phyloP scores from a whole-genome alignment of 257 asterid genomes.

The Jasminum sambac region DNA sequence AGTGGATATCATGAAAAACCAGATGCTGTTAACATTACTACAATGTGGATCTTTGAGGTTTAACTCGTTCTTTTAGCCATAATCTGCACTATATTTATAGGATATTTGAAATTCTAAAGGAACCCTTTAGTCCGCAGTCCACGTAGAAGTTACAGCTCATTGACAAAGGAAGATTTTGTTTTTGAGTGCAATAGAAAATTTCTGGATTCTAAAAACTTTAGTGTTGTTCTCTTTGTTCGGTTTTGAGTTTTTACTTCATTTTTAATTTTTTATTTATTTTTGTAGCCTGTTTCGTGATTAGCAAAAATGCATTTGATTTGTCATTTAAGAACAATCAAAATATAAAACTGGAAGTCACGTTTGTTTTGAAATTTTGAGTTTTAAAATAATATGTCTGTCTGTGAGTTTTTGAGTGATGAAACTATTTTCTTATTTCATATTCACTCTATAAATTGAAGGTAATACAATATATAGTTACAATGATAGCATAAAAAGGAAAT shows the following conservation, averaged over 20 bases:
- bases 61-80: background rate
- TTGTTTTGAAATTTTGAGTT: no score
- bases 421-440: no score
- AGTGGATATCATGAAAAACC: constrained; percentile 8
- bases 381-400: no score
- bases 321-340: no score
- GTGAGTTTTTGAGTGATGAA: no score
- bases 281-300: background rate
- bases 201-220: background rate
- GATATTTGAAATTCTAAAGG: background rate
- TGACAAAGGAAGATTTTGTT: background rate
- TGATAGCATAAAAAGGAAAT: no score
- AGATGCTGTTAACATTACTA: background rate
- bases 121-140: background rate
- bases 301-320: no score
- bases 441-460: no score
- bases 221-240: background rate
- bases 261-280: background rate
- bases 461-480: no score
- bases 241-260: background rate
- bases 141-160: background rate
- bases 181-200: background rate
- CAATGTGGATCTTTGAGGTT: background rate
- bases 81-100: background rate
- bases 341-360: no score